These are phyloP conservation scores for Hydrangea macrophylla DNA, from an alignment of 148 eudicot species.

Conservation along the genomic window DNA sequence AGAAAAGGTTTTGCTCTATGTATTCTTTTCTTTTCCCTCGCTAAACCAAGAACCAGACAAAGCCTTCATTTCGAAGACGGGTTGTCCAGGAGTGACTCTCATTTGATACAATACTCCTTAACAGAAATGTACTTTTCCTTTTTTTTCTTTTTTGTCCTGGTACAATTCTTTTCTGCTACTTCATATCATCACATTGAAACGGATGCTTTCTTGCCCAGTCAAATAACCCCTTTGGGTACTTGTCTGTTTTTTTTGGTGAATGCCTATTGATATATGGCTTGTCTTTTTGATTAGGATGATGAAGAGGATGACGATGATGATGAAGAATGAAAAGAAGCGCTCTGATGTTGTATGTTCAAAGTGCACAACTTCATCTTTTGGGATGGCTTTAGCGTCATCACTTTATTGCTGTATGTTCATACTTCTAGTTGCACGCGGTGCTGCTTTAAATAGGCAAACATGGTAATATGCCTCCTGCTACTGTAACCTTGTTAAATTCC, in stretches of 20 bases:
- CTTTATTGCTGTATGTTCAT: constrained; percentile 10
- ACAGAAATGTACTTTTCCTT: background rate
- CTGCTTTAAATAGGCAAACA: background rate
- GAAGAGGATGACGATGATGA: constrained; percentile 47
- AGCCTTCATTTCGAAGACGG: background rate
- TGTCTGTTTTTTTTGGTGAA: background rate
- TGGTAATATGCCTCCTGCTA: background rate
- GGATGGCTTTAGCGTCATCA: constrained; percentile 8
- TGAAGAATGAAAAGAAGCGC: constrained; percentile 32
- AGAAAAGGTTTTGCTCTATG: too few species aligned
- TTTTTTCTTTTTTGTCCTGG: too few species aligned
- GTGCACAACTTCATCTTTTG: background rate
- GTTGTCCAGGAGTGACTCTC: background rate
- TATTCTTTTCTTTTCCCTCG: too few species aligned
- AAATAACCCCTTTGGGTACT: background rate
- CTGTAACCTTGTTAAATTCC: background rate
- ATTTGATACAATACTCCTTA: too few species aligned
- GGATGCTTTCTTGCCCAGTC: background rate
- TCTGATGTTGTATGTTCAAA: too few species aligned
- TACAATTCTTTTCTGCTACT: background rate
- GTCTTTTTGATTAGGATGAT: constrained; percentile 31
- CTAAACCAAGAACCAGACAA: background rate
- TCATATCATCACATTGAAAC: background rate
- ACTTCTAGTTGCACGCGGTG: background rate
- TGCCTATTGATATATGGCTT: background rate